Conservation (phyloP, 2,329 filamentous ascomycete genomes). For the Alternaria brassicae region DNA sequence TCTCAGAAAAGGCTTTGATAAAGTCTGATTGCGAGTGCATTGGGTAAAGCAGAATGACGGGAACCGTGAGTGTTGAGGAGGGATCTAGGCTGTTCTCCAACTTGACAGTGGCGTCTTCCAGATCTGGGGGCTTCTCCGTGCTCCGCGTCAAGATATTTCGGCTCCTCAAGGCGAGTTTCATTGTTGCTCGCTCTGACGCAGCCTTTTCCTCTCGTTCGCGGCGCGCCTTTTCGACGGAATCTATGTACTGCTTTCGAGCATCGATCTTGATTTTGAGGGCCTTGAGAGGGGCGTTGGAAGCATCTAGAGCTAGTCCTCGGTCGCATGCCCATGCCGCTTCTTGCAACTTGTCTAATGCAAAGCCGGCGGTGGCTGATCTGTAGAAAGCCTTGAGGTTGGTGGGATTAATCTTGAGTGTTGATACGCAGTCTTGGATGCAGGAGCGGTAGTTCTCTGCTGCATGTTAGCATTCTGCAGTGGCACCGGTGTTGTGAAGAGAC, state of each 20-base stretch:
- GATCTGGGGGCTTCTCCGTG: slow-evolving; percentile 78
- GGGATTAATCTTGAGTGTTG: slow-evolving; percentile 78
- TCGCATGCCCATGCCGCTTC: slow-evolving; percentile 83
- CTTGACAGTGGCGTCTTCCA: slow-evolving; percentile 79
- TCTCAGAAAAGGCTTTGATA: slow-evolving; percentile 84
- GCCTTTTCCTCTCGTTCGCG: slow-evolving; percentile 62
- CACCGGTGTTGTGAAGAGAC: not conserved
- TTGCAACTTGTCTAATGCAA: slow-evolving; percentile 76
- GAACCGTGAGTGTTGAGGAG: slow-evolving; percentile 74
- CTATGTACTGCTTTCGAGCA: slow-evolving; percentile 63
- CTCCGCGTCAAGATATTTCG: slow-evolving; percentile 72
- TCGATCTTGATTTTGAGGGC: slow-evolving; percentile 69
- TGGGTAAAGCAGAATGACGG: slow-evolving; percentile 85
- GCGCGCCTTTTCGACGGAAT: slow-evolving; percentile 64
- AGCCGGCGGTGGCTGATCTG: slow-evolving; percentile 78
- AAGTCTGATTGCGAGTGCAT: slow-evolving; percentile 84
- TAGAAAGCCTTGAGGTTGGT: slow-evolving; percentile 90
- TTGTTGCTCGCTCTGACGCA: slow-evolving; percentile 64
- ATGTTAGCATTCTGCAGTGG: not conserved
- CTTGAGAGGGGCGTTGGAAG: slow-evolving; percentile 71
- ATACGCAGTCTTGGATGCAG: slow-evolving; percentile 83
- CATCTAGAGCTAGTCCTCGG: slow-evolving; percentile 75
- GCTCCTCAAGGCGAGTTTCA: slow-evolving; percentile 63
- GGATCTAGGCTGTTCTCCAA: slow-evolving; percentile 78
- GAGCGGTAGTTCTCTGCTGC: slow-evolving; percentile 79